These are phyloP conservation scores for Citrullus colocynthis DNA, from an alignment of 306 rosid species.

Conservation along the genomic window DNA sequence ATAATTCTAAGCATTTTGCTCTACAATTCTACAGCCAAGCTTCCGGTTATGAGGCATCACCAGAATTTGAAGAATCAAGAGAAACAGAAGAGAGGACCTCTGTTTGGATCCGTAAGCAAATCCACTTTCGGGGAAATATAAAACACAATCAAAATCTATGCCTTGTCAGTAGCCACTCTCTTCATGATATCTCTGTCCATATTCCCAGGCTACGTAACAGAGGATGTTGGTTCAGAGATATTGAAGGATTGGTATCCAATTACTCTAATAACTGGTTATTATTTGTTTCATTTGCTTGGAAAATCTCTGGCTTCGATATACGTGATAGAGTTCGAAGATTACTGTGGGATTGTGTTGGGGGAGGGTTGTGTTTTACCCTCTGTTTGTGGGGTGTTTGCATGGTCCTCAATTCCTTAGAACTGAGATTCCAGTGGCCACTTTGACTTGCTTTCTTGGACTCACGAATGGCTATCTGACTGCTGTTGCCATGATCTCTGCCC, in stretches of 20 bases:
- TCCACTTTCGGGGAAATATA: conserved; percentile 40
- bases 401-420: conserved; percentile 65
- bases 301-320: conserved; percentile 54
- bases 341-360: conserved; percentile 41
- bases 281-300: conserved; percentile 70
- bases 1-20: conserved; percentile 43
- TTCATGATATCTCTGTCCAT: conserved; percentile 58
- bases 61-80: conserved; percentile 41
- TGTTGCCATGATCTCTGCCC: conserved; percentile 62
- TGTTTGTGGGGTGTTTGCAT: conserved; percentile 63
- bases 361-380: conserved; percentile 65
- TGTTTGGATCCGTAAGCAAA: conserved; percentile 38
- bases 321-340: conserved; percentile 39
- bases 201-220: conserved; percentile 78
- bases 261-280: conserved; percentile 43
- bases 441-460: conserved; percentile 69
- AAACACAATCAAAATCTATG: conserved; percentile 57
- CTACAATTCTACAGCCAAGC: conserved; percentile 44
- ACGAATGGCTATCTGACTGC: conserved; percentile 53
- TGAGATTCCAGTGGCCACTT: conserved; percentile 49
- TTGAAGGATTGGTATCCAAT: conserved; percentile 76
- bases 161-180: conserved; percentile 34
- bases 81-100: conserved; percentile 37
- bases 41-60: conserved; percentile 66
- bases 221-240: conserved; percentile 64